Evolutionary conservation across 139 green algal genomes (phyloP).

Genomic region (Chlorella sorokiniana): DNA sequence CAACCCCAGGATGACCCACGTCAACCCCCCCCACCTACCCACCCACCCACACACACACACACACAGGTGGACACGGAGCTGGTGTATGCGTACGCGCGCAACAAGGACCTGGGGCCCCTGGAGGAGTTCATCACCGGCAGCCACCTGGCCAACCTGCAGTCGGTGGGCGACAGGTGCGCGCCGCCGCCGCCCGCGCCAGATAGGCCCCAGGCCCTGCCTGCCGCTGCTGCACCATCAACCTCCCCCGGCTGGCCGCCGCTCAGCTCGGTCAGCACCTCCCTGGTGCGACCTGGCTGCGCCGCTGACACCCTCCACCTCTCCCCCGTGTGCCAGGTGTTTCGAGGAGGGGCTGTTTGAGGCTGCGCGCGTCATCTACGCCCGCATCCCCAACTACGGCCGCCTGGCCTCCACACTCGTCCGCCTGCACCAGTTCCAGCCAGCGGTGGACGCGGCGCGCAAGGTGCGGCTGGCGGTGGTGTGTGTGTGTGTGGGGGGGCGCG

Average conservation of each 20-base stretch:
- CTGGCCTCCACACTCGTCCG: conserved; percentile 92
- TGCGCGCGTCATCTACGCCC: conserved; percentile 89
- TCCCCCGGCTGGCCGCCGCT: too few relatives aligned
- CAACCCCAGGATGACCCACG: not conserved
- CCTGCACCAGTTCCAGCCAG: conserved; percentile 86
- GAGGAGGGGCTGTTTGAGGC: conserved; percentile 94
- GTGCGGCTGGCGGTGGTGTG: not conserved
- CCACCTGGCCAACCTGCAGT: conserved; percentile 79
- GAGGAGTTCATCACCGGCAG: conserved; percentile 94
- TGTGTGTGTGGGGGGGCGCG: not conserved
- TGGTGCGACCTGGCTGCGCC: not conserved
- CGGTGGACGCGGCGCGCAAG: conserved; percentile 96
- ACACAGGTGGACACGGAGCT: conserved; percentile 96
- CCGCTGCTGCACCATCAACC: too few relatives aligned
- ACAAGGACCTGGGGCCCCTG: conserved; percentile 81
- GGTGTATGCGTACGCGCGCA: conserved; percentile 94
- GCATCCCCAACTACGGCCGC: conserved; percentile 95
- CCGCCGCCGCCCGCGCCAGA: too few relatives aligned
- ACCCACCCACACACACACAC: conserved; percentile 54
- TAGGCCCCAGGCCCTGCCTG: too few relatives aligned
- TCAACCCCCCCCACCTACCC: not conserved
- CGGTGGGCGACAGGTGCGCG: conserved; percentile 26
- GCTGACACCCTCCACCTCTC: not conserved
- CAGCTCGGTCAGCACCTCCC: too few relatives aligned
- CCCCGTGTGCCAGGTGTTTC: conserved; percentile 62